A percentile compares a stretch with the other conserved stretches of the same genome.
phyloP scores from a whole-genome alignment of 1,139 yeast genomes.

The Casaregolazyma lundiana region DNA sequence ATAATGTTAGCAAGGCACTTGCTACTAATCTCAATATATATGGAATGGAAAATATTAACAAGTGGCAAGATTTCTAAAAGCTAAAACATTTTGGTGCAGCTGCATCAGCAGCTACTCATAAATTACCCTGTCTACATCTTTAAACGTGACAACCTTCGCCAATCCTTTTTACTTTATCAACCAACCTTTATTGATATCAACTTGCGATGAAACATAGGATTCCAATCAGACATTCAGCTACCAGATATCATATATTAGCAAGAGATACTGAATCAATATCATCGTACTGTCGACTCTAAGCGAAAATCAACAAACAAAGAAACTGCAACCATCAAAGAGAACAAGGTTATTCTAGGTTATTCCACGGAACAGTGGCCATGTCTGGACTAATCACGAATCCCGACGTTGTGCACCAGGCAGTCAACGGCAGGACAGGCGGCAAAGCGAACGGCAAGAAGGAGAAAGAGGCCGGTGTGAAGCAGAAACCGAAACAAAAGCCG shows the following conservation, averaged over 20 bases:
- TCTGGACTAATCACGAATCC: conserved; percentile 27
- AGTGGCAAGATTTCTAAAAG: too few relatives aligned
- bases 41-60: too few relatives aligned
- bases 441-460: conserved; percentile 7
- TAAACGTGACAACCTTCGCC: conserved; percentile 1
- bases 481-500: conserved; percentile 7
- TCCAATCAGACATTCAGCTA: background rate
- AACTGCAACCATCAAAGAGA: too few relatives aligned
- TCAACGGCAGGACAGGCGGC: conserved; percentile 16
- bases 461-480: conserved; percentile 2
- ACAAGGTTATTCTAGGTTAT: too few relatives aligned
- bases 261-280: background rate
- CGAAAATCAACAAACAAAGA: background rate
- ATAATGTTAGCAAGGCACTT: too few relatives aligned
- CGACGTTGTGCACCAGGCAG: conserved; percentile 27
- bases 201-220: background rate
- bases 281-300: background rate
- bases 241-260: background rate
- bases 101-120: background rate
- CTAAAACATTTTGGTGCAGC: background rate
- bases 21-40: too few relatives aligned
- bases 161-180: background rate
- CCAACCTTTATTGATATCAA: background rate
- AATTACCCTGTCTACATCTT: background rate
- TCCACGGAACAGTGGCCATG: conserved; percentile 1